These are phyloP conservation scores for Globisporangium nunn DNA, from an alignment of 352 stramenopile species.

Conservation along the genomic window DNA sequence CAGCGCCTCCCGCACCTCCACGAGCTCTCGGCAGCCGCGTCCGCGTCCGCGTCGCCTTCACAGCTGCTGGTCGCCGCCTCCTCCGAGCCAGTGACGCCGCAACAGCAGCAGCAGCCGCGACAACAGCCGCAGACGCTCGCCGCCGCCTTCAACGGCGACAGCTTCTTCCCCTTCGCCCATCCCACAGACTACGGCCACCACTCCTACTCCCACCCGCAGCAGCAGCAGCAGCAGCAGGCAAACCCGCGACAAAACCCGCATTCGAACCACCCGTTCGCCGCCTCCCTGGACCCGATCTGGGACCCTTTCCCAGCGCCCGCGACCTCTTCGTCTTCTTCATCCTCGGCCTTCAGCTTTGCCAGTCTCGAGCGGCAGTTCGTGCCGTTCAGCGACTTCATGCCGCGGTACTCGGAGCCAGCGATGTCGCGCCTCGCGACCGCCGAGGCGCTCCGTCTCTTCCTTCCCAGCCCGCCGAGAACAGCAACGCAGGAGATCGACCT, in stretches of 20 bases:
- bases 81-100: no score
- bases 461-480: neutral
- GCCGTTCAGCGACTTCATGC: neutral
- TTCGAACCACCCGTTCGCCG: neutral
- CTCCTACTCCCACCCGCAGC: neutral
- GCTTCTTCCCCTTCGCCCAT: neutral
- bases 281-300: neutral
- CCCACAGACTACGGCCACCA: neutral
- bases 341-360: neutral
- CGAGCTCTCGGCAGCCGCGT: neutral
- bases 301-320: neutral
- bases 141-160: conserved; percentile 3
- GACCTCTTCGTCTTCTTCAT: neutral
- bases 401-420: neutral
- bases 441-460: neutral
- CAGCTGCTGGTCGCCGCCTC: neutral
- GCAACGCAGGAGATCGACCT: conserved; percentile 56
- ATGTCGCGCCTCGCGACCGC: neutral
- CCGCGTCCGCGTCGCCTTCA: neutral
- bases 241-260: no score
- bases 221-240: no score
- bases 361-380: neutral
- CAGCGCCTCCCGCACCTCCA: neutral
- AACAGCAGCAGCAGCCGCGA: neutral
- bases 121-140: conserved; percentile 1